Evolutionary conservation across 2,329 filamentous ascomycete genomes (phyloP).

Genomic region (Parastagonospora avenae): DNA sequence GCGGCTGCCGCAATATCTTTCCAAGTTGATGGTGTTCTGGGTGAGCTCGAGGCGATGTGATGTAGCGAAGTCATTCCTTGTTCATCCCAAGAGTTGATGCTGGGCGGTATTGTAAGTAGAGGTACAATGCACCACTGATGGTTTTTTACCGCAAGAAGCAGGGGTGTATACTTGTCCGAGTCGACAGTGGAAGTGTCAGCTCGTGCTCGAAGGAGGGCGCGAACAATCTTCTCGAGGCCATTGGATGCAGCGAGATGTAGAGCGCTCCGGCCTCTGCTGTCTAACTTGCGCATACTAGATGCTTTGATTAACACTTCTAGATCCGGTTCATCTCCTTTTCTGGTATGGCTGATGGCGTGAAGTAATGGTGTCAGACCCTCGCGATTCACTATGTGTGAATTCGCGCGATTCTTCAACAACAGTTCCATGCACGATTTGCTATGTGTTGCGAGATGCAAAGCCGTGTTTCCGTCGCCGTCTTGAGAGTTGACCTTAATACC

Average conservation of each 20-base stretch:
- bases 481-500: conserved; percentile 27
- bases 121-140: conserved; percentile 37
- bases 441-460: conserved; percentile 32
- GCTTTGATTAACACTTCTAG: conserved; percentile 29
- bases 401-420: conserved; percentile 30
- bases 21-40: conserved; percentile 29
- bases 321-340: conserved; percentile 26
- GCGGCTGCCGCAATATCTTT: conserved; percentile 30
- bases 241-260: conserved; percentile 38
- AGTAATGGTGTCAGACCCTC: conserved; percentile 31
- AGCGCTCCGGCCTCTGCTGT: conserved; percentile 22
- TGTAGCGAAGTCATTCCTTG: conserved; percentile 40
- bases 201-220: conserved; percentile 26
- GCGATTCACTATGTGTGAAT: conserved; percentile 19
- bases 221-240: conserved; percentile 27
- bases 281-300: conserved; percentile 25
- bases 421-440: conserved; percentile 29
- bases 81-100: conserved; percentile 39
- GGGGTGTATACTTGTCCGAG: conserved; percentile 30
- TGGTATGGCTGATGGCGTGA: conserved; percentile 10
- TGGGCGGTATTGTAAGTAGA: conserved; percentile 33
- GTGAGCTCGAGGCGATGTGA: conserved; percentile 31
- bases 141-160: conserved; percentile 34
- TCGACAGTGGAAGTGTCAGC: conserved; percentile 30
- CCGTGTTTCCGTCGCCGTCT: conserved; percentile 32